Evolutionary conservation across 495 filamentous ascomycete species (phyloP).

Genomic region (Cetradonia linearis): DNA sequence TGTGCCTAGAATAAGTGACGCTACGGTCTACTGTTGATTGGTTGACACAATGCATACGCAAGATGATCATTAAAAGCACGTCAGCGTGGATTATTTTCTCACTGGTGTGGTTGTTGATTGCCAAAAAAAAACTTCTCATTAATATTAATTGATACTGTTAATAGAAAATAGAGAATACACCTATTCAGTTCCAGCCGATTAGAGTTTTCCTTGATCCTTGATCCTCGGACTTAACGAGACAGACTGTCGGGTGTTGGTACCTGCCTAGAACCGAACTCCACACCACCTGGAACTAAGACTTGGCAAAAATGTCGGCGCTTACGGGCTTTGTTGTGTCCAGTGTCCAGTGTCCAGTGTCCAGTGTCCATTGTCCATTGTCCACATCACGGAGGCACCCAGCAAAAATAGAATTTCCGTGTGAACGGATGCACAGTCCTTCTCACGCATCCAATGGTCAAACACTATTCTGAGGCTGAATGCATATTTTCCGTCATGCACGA

Average conservation of each 20-base stretch:
- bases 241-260: constrained; percentile 7
- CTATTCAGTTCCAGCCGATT: no score
- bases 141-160: not conserved
- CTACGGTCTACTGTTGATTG: constrained; percentile 1
- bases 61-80: not conserved
- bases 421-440: constrained; percentile 2
- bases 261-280: not conserved
- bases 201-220: constrained; percentile 5
- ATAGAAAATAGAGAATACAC: no score
- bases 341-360: not conserved
- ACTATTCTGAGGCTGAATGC: constrained; percentile 2
- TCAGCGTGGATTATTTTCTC: not conserved
- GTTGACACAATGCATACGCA: not conserved
- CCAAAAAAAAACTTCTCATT: not conserved
- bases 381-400: not conserved
- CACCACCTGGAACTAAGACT: not conserved
- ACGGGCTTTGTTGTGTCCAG: not conserved
- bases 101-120: not conserved
- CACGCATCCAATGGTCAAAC: not conserved
- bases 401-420: constrained; percentile 3
- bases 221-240: not conserved
- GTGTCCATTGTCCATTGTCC: not conserved
- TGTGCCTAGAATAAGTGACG: not conserved
- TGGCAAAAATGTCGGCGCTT: constrained; percentile 14
- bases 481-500: not conserved